Base-by-base conservation (phyloP, 2,329 filamentous ascomycete genomes). In the Talaromyces atroroseus region DNA sequence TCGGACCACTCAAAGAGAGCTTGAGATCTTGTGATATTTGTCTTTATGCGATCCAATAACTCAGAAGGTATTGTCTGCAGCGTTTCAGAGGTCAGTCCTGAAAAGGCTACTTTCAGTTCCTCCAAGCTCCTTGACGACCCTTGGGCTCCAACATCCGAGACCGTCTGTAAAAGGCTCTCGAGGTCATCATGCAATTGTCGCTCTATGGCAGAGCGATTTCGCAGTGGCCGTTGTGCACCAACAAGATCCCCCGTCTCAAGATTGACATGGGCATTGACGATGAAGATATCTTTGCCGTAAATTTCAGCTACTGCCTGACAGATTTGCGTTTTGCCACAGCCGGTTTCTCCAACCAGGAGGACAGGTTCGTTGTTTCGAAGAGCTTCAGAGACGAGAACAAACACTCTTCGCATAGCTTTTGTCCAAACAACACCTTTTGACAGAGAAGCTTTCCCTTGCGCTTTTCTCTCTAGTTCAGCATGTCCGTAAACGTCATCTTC, bases 161-260 rank as follows among this genome's bases (percentile, higher is more conserved):
- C 56, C n/a, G 75, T 68, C 7, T 74, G 60, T 1, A 78, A 71
- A 12, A 83, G 62, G 18, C 60, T 54, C 10, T 73, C 62, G 26
- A 96, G 72, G 64, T 88, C 84, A n/a, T 79, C 70, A 32, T 78
- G 76, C 29, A 97, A 75, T 1, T 82, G 71, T 26, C 87, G 83
- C 36, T 89, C 76, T 34, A 95, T 83, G 1, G 83, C 83, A 14
- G 86, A 83, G 44, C 92, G 84, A 69, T 97, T 97, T 61, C 95
- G 83, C 21, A 97, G 83, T 3, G 94, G 94, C 58, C 94, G 80
- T 71, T 99, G 94, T 2, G 94, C 94, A 61, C 94, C 94, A 62
- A 99, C 97, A 11, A 99, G 79, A 71, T 99, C 94, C 16, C 94
- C 92, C 0, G 95, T 97, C 71, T 99, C 95, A 0, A 94, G 92